phyloP scores from a whole-genome alignment of 2,329 filamentous ascomycete species.

The Cordyceps fumosorosea region DNA sequence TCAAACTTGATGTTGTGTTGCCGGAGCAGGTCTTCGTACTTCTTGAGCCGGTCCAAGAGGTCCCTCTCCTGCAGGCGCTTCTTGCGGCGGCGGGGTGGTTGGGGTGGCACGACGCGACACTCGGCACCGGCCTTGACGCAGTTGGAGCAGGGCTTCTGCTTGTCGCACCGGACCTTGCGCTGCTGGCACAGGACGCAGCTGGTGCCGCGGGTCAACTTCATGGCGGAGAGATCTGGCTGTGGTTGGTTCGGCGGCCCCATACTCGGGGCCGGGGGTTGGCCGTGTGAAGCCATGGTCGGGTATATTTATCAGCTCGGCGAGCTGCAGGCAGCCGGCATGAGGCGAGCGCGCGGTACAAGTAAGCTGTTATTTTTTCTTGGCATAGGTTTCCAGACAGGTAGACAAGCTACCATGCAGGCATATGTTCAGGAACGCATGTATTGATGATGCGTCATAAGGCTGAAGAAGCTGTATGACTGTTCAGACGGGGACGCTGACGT shows the following conservation, averaged over 20 bases:
- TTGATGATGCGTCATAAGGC: conserved; percentile 8
- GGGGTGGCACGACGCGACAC: conserved; percentile 52
- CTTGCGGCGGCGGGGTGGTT: conserved; percentile 52
- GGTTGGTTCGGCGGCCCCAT: conserved; percentile 14
- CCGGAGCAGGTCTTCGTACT: conserved; percentile 60
- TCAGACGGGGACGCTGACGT: background rate
- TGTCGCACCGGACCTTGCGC: conserved; percentile 69
- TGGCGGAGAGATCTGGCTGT: conserved; percentile 33
- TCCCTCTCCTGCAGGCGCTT: conserved; percentile 64
- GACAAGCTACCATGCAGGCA: background rate
- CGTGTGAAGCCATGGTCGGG: conserved; percentile 8
- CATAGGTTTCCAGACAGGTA: background rate
- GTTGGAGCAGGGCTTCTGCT: conserved; percentile 63
- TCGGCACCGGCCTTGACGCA: conserved; percentile 57
- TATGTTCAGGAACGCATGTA: background rate
- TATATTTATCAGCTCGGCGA: background rate
- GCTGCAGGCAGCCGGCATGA: background rate
- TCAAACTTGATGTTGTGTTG: conserved; percentile 62
- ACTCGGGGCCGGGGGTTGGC: conserved; percentile 8
- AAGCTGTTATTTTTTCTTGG: background rate
- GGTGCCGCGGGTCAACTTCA: conserved; percentile 53
- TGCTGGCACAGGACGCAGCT: conserved; percentile 70
- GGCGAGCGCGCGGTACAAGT: background rate
- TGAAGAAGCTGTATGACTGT: background rate
- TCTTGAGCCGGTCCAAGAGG: conserved; percentile 60